These are phyloP conservation scores for Adansonia gregorii DNA, from an alignment of 441 rosid species.

Conservation along the genomic window DNA sequence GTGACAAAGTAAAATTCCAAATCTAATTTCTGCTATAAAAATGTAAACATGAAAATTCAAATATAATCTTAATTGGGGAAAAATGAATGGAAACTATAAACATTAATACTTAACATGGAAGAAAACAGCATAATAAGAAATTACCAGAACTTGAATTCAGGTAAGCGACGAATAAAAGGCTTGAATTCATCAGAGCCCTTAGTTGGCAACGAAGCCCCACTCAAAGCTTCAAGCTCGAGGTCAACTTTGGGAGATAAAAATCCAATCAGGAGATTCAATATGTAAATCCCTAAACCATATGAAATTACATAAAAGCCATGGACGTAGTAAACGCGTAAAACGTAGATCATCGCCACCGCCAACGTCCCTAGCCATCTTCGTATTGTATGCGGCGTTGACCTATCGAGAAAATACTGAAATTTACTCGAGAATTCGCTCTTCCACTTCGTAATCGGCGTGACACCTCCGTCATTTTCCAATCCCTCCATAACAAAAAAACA, in stretches of 20 bases:
- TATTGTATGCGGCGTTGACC: constrained; percentile 46
- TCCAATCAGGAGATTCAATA: constrained; percentile 62
- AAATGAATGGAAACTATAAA: neutral
- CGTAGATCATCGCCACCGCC: constrained; percentile 46
- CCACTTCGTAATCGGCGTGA: constrained; percentile 47
- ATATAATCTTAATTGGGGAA: neutral
- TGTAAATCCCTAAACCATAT: constrained; percentile 60
- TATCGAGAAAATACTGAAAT: constrained; percentile 51
- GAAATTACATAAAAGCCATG: constrained; percentile 56
- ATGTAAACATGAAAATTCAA: neutral
- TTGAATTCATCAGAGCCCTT: constrained; percentile 52
- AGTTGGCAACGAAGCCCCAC: constrained; percentile 39
- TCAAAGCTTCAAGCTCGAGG: constrained; percentile 55
- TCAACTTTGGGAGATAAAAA: constrained; percentile 64
- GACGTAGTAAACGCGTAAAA: constrained; percentile 45
- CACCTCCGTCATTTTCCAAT: constrained; percentile 37
- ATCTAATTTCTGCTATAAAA: neutral
- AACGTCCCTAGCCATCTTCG: constrained; percentile 57
- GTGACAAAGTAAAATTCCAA: neutral
- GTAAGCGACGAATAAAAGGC: constrained; percentile 65
- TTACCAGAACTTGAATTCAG: constrained; percentile 63
- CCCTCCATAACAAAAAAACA: constrained; percentile 42
- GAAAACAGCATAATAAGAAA: neutral
- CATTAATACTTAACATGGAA: neutral
- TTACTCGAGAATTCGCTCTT: constrained; percentile 47